Conservation (phyloP, 2,329 filamentous ascomycete genomes). For the Dactylonectria estremocensis region DNA sequence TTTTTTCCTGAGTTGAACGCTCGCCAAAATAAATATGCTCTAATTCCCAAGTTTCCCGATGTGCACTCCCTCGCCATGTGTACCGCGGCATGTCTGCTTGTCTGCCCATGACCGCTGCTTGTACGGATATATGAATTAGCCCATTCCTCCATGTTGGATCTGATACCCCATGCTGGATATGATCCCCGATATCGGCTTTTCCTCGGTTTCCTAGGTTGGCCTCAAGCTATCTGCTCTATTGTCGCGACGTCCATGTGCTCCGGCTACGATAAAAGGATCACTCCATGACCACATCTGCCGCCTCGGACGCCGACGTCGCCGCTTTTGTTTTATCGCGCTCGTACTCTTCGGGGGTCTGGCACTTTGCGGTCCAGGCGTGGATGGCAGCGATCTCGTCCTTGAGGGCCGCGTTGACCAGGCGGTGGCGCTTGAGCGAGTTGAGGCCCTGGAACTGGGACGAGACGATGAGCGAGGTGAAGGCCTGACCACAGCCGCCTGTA, state of each 20-base stretch:
- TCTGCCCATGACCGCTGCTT: constrained; percentile 21
- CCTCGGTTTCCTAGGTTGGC: neutral
- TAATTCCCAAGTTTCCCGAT: constrained; percentile 36
- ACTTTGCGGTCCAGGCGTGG: constrained; percentile 96
- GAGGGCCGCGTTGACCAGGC: constrained; percentile 86
- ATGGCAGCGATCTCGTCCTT: constrained; percentile 92
- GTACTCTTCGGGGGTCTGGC: constrained; percentile 93
- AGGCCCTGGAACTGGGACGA: constrained; percentile 80
- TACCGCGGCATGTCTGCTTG: constrained; percentile 32
- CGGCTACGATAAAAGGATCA: constrained; percentile 1
- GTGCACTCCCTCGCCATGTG: constrained; percentile 34
- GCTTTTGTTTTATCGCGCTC: constrained; percentile 69
- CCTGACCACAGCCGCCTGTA: constrained; percentile 73
- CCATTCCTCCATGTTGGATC: neutral
- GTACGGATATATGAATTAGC: constrained; percentile 35
- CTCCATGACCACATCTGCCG: constrained; percentile 31
- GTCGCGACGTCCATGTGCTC: neutral
- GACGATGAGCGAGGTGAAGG: constrained; percentile 72
- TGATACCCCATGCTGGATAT: no score
- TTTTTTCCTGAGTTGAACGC: constrained; percentile 36
- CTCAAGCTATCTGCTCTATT: no score
- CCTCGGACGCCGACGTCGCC: constrained; percentile 23
- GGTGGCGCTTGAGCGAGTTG: constrained; percentile 86
- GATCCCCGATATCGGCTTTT: neutral
- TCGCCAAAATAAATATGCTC: constrained; percentile 41